A percentile compares a stretch with the other conserved stretches of the same genome.
phyloP scores from a whole-genome alignment of 2,329 filamentous ascomycete genomes.

The Chalara sp. region DNA sequence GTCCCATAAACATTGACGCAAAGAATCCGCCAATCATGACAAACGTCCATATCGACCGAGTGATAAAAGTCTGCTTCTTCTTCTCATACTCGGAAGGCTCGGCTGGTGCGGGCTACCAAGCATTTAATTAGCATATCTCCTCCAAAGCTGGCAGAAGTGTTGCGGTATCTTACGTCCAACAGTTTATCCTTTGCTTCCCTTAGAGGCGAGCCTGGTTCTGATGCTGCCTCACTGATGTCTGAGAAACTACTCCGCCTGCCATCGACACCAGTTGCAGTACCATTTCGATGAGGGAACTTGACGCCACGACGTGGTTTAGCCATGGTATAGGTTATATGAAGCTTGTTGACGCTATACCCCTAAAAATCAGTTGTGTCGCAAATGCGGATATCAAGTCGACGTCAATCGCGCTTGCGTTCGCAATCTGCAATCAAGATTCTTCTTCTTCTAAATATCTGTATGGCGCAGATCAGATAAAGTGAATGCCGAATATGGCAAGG shows the following conservation, averaged over 20 bases:
- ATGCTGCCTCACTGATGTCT: slow-evolving; percentile 57
- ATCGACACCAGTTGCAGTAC: slow-evolving; percentile 22
- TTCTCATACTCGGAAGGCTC: slow-evolving; percentile 78
- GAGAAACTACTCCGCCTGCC: slow-evolving; percentile 62
- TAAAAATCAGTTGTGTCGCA: too few species aligned
- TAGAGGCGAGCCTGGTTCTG: slow-evolving; percentile 27
- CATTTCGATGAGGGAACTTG: slow-evolving; percentile 40
- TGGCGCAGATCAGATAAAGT: too few species aligned
- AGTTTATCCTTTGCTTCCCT: slow-evolving; percentile 9
- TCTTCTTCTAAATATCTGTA: too few species aligned
- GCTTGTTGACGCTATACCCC: too few species aligned
- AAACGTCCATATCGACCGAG: slow-evolving; percentile 93
- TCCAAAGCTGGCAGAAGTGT: too few species aligned
- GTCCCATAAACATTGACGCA: slow-evolving; percentile 83
- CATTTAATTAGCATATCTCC: neutral
- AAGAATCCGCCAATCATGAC: slow-evolving; percentile 97
- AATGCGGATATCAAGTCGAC: too few species aligned
- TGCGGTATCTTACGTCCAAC: neutral
- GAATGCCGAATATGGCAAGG: too few species aligned
- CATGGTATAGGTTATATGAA: slow-evolving; percentile 22
- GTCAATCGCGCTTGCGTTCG: too few species aligned
- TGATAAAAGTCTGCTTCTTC: slow-evolving; percentile 98
- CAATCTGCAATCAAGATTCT: too few species aligned
- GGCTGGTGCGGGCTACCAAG: slow-evolving; percentile 11
- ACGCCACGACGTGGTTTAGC: slow-evolving; percentile 44